Evolutionary conservation across 345 rosid species (phyloP), one percentile per base, ranked within the genome.

Genomic region (Erucastrum elatum): DNA sequence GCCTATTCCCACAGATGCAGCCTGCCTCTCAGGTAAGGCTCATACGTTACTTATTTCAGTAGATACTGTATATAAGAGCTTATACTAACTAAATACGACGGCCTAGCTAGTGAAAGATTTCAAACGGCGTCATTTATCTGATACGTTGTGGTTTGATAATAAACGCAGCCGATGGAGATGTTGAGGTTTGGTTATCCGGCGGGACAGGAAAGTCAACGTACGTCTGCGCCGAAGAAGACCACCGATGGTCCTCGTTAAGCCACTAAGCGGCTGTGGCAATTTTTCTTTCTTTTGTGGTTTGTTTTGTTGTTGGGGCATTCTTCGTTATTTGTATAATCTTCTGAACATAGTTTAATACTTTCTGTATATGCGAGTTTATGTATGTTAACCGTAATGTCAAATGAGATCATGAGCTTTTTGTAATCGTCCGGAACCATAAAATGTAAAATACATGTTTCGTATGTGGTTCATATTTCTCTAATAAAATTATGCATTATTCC

Each of bases 141-240:
- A 71, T 4, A 29, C 8, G 66, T 8, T 30, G 10, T 78, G 9
- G 61, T 64, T 26, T 64, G n/a, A 12, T 29, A 41, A 61, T 55
- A 15, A 13, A 63, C 85, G 86, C 84, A 88, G 92, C 76, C 85
- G 35, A 68, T 83, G 82, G 86, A 86, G 46, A 85, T 85, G 90
- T 64, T 85, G 70, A 81, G 84, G 61, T 86, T 82, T 78, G 81
- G 82, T 70, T 75, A 80, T 25, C 87, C 79, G 75, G 46, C 86
- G 0, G 76, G 74, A 72, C 86, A 74, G n/a, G 82, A 76, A 49
- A 66, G 53, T 78, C 87, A 84, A 71, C 88, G 80, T 34, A 29
- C 74, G 66, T 55, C 51, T 66, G 71, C 78, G 35, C 84, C 76
- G 49, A 78, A 83, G 1, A 78, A 67, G 71, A 75, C 81, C 49